A percentile compares a stretch with the other conserved stretches of the same genome.
Conservation (phyloP, 73 alveolate genomes). For the Paramecium octaurelia region DNA sequence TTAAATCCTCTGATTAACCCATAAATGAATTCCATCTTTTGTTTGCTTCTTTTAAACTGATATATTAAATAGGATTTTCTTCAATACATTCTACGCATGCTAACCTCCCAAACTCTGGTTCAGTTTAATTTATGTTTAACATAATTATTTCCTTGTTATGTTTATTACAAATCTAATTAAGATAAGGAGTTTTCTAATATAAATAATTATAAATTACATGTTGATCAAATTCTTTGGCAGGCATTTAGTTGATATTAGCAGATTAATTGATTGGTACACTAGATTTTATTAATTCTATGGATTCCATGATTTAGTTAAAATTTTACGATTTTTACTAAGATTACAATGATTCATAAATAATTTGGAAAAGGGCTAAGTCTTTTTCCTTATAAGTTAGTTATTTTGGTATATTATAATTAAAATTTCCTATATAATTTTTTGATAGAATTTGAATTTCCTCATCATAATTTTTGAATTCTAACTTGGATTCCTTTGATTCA, state of each 20-base stretch:
- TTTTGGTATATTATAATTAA: no score
- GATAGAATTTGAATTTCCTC: no score
- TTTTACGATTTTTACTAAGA: no score
- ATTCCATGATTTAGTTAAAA: no score
- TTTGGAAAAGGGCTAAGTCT: no score
- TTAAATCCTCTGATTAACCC: neutral
- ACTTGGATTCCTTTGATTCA: no score
- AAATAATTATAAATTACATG: neutral
- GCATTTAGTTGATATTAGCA: neutral
- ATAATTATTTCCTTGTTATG: neutral
- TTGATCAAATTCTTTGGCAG: neutral
- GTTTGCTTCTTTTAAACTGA: neutral
- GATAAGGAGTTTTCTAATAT: neutral
- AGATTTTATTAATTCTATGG: no score
- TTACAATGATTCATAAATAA: no score
- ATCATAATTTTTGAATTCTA: no score
- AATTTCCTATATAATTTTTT: no score
- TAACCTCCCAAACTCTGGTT: neutral
- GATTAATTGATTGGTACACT: neutral
- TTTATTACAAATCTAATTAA: neutral
- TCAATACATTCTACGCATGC: neutral
- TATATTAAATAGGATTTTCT: neutral
- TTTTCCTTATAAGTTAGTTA: no score
- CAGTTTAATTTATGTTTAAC: neutral
- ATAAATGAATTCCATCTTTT: neutral